These are phyloP conservation scores for Cordia subcordata DNA, from an alignment of 257 asterid species.

Conservation along the genomic window DNA sequence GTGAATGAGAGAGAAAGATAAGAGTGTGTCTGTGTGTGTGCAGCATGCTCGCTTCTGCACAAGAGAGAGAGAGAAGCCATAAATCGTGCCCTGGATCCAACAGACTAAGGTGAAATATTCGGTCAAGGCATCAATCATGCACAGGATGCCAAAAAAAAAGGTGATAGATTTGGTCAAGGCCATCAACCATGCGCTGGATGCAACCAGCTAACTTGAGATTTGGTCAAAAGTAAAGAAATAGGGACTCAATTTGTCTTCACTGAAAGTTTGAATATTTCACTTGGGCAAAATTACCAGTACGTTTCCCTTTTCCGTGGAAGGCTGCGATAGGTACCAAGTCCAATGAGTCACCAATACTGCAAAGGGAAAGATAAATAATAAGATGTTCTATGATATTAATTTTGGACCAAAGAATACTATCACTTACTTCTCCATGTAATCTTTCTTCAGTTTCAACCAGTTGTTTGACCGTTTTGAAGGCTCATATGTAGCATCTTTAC, in stretches of 20 bases:
- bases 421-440: slow-evolving; percentile 79
- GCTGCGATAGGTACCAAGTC: slow-evolving; percentile 99
- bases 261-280: slow-evolving; percentile 2
- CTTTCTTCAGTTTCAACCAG: slow-evolving; percentile 93
- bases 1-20: too few relatives aligned
- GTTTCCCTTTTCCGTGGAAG: slow-evolving; percentile 93
- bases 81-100: too few relatives aligned
- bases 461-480: slow-evolving; percentile 86
- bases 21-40: too few relatives aligned
- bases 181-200: too few relatives aligned
- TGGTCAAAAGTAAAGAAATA: slow-evolving; percentile 7
- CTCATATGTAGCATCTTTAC: slow-evolving; percentile 87
- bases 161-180: too few relatives aligned
- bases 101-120: too few relatives aligned
- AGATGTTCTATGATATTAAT: slow-evolving; percentile 13
- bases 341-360: slow-evolving; percentile 88
- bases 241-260: neutral
- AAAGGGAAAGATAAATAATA: slow-evolving; percentile 14
- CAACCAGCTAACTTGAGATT: too few relatives aligned
- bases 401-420: slow-evolving; percentile 10
- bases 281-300: slow-evolving; percentile 54
- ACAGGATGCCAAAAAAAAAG: too few relatives aligned
- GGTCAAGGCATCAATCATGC: too few relatives aligned
- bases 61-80: too few relatives aligned
- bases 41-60: too few relatives aligned